Evolutionary conservation across 2,329 filamentous ascomycete species (phyloP), one percentile per base, ranked within the genome.

Genomic region (Aureobasidium leucospermi): DNA sequence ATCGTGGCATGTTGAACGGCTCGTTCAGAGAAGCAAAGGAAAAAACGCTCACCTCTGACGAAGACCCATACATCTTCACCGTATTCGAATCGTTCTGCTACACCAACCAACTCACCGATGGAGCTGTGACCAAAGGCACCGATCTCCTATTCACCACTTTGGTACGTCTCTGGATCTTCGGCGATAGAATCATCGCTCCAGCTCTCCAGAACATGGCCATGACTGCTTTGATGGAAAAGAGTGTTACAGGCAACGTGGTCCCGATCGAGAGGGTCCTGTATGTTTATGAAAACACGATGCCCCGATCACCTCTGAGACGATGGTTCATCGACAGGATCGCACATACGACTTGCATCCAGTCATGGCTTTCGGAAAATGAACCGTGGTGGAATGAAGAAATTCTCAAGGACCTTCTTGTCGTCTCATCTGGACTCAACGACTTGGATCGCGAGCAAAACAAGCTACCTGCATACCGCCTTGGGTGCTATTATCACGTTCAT

Each of bases 11-110:
- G 2, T 53, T 65, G 34, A 52, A 59, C 7, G 56, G 62, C 4
- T 19, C 47, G 0, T 66, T 62, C 31, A 36, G 39, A n/a, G 63
- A 65, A 32, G 60, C 60, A 6, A 16, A 57, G 19, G 53, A 60
- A 0, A 46, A 58, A 15, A 29, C 29, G 15, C 47, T 66, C 7
- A 6, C 8, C 6, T 15, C 19, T 4, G 58, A 65, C 28, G 63
- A 65, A 7, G 55, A 64, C 13, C 10, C 45, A 2, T 48, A 59
- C 5, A 48, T 59, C 5, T 63, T 67, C 32, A 13, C 58, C 9
- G 19, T 49, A 1, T 67, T 66, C 61, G 53, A 55, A 10, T 36
- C 46, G 32, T 67, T 63, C 63, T 51, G 66, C 15, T 65, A 65
- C 31, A 62, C 53, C 31, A 36, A 38, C 16, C 11, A 39, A 42